phyloP scores from a whole-genome alignment of 805 yeast species.

The Lachancea cidri region DNA sequence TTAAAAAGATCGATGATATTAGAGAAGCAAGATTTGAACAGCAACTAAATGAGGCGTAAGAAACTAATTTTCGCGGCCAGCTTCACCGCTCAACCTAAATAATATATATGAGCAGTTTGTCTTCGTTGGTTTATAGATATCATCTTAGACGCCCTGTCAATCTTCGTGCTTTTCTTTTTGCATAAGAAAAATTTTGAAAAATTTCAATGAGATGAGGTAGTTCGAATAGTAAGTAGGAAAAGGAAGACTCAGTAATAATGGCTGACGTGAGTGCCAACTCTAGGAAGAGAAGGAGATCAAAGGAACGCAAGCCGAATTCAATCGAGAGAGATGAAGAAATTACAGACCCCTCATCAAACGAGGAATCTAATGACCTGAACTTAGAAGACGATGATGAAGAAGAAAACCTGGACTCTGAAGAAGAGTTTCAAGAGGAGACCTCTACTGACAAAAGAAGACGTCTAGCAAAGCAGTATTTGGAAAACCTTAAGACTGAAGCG shows the following conservation, averaged over 20 bases:
- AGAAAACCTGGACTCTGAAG: conserved; percentile 56
- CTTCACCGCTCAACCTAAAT: not conserved
- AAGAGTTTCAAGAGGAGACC: conserved; percentile 66
- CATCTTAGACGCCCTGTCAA: conserved; percentile 9
- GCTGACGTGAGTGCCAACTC: conserved; percentile 1
- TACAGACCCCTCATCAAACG: conserved; percentile 46
- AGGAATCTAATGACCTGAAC: conserved; percentile 38
- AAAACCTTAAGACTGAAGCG: conserved; percentile 62
- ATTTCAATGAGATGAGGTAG: conserved; percentile 22
- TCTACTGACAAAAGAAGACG: conserved; percentile 94
- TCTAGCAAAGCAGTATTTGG: conserved; percentile 87
- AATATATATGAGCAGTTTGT: no score
- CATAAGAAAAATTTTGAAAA: conserved; percentile 18
- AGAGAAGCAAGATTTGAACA: conserved; percentile 40
- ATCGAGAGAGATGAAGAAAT: conserved; percentile 48
- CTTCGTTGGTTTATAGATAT: no score
- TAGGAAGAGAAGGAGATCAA: conserved; percentile 23
- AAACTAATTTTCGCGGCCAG: not conserved
- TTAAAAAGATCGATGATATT: conserved; percentile 48
- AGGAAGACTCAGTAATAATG: conserved; percentile 2
- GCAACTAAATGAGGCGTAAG: conserved; percentile 17
- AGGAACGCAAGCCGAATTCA: conserved; percentile 7
- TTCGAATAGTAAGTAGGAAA: not conserved
- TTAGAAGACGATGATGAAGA: conserved; percentile 35
- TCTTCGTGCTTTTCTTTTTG: not conserved